Percentiles rank a stretch among this genome's conserved stretches.
Conservation (phyloP, 495 filamentous ascomycete genomes). For the Penicillium cosmopolitanum region DNA sequence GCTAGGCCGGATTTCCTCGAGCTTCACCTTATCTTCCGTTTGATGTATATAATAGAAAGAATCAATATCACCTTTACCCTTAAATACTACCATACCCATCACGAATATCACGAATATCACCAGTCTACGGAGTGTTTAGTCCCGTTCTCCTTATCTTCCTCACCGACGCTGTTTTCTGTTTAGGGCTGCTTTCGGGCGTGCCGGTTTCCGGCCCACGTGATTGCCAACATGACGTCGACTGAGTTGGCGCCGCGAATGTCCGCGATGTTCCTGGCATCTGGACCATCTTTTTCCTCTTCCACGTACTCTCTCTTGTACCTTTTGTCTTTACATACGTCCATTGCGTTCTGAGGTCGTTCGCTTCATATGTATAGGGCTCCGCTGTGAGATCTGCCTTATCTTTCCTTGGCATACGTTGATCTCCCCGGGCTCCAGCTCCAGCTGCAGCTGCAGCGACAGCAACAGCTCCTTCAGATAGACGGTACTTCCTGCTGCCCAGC, state of each 20-base stretch:
- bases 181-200: conserved; percentile 15
- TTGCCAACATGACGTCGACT: conserved; percentile 20
- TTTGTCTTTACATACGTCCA: conserved; percentile 9
- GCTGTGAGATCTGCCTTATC: conserved; percentile 16
- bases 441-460: neutral
- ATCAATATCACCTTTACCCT: neutral
- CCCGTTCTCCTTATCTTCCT: conserved; percentile 8
- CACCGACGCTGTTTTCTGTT: conserved; percentile 3
- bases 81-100: no score
- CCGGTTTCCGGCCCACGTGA: conserved; percentile 30
- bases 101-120: neutral
- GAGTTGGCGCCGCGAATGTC: no score
- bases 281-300: neutral
- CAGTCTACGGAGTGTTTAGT: neutral
- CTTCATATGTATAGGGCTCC: conserved; percentile 11
- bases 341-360: conserved; percentile 8
- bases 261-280: no score
- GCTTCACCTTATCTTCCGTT: conserved; percentile 4
- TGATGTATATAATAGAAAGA: conserved; percentile 33
- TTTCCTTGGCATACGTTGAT: conserved; percentile 22
- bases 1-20: conserved; percentile 11
- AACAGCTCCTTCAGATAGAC: neutral
- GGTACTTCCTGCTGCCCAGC: conserved; percentile 19
- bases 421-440: conserved; percentile 8
- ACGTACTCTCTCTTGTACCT: conserved; percentile 4